Percentiles rank a stretch among this genome's conserved stretches.
Conservation (phyloP, 2,329 filamentous ascomycete genomes). For the Pseudogymnoascus sp. region DNA sequence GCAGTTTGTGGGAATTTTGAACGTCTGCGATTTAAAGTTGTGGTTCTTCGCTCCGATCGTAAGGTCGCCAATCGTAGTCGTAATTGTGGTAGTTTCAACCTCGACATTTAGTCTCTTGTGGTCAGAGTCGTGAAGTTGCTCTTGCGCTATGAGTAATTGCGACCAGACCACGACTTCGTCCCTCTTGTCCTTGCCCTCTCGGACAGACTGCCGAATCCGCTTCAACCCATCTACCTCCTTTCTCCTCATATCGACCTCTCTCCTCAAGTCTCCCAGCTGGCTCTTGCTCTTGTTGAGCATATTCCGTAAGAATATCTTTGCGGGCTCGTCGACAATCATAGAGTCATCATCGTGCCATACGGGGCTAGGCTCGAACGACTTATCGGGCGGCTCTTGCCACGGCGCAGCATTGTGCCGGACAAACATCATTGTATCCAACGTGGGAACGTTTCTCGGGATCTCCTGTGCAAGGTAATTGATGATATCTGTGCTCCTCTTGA, state of each 20-base stretch:
- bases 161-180: constrained; percentile 81
- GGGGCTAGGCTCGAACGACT: constrained; percentile 85
- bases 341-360: constrained; percentile 91
- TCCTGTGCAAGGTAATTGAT: constrained; percentile 68
- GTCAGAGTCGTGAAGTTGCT: constrained; percentile 76
- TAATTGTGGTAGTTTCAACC: constrained; percentile 88
- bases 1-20: constrained; percentile 98
- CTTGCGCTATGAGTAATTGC: constrained; percentile 75
- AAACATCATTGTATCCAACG: constrained; percentile 96
- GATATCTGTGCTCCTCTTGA: constrained; percentile 64
- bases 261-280: constrained; percentile 68
- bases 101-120: constrained; percentile 79
- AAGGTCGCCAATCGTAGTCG: constrained; percentile 82
- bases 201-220: constrained; percentile 63
- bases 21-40: constrained; percentile 97
- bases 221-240: constrained; percentile 76
- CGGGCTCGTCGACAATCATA: constrained; percentile 78
- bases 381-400: constrained; percentile 78
- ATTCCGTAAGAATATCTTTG: constrained; percentile 86
- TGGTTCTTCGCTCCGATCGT: constrained; percentile 89
- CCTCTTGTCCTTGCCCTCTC: constrained; percentile 77
- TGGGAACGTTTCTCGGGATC: constrained; percentile 78
- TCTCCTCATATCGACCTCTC: constrained; percentile 77
- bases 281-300: constrained; percentile 84
- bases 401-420: constrained; percentile 77